Evolutionary conservation across 129 eudicot species (phyloP).

Genomic region (Helichrysum umbraculigerum): DNA sequence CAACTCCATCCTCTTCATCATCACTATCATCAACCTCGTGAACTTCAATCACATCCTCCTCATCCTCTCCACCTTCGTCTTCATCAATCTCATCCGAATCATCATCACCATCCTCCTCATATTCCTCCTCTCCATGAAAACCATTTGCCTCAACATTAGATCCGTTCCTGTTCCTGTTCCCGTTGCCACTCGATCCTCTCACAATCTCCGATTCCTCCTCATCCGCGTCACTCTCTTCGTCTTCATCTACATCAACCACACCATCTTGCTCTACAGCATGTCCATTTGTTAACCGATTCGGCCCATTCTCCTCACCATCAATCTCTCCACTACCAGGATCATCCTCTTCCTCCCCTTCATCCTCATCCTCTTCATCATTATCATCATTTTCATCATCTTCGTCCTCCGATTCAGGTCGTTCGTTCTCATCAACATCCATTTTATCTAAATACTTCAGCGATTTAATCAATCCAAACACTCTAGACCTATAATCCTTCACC

Average conservation of each 20-base stretch:
- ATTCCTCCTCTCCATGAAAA: slow-evolving; percentile 54
- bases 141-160: slow-evolving; percentile 56
- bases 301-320: slow-evolving; percentile 70
- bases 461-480: slow-evolving; percentile 90
- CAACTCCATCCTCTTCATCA: slow-evolving; percentile 80
- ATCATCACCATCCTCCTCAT: slow-evolving; percentile 57
- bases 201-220: slow-evolving; percentile 87
- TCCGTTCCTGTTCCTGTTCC: not conserved
- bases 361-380: slow-evolving; percentile 59
- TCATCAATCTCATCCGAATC: slow-evolving; percentile 85
- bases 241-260: slow-evolving; percentile 91
- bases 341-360: slow-evolving; percentile 64
- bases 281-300: slow-evolving; percentile 51
- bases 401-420: slow-evolving; percentile 86
- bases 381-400: slow-evolving; percentile 82
- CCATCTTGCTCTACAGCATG: slow-evolving; percentile 56
- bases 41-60: slow-evolving; percentile 78
- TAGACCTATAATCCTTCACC: slow-evolving; percentile 85
- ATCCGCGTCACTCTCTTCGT: slow-evolving; percentile 95
- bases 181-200: slow-evolving; percentile 50
- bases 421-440: slow-evolving; percentile 89
- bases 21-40: slow-evolving; percentile 81
- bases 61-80: slow-evolving; percentile 73
- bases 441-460: slow-evolving; percentile 88
- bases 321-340: slow-evolving; percentile 98